A percentile compares a stretch with the other conserved stretches of the same genome.
Conservation (phyloP, 257 asterid genomes). For the Agastache rugosa region DNA sequence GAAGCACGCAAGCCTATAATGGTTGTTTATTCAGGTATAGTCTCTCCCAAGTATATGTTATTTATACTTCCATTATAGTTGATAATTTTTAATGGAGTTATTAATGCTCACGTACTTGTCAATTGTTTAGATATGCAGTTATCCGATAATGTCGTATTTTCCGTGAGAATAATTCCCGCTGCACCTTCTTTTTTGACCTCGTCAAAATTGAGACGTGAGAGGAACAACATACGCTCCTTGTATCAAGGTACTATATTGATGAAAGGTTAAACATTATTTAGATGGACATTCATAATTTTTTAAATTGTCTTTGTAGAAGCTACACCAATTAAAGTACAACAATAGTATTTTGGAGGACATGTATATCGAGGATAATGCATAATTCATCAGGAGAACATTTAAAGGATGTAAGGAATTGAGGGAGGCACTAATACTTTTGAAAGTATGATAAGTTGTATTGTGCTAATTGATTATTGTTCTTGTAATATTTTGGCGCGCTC, state of each 20-base stretch:
- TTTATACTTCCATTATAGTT: too few relatives aligned
- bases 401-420: slow-evolving; percentile 74
- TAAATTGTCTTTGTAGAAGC: slow-evolving; percentile 52
- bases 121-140: slow-evolving; percentile 56
- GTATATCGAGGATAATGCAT: slow-evolving; percentile 81
- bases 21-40: too few relatives aligned
- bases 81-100: too few relatives aligned
- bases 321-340: slow-evolving; percentile 85
- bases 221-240: slow-evolving; percentile 70
- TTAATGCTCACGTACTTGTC: too few relatives aligned
- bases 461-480: slow-evolving; percentile 33
- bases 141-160: slow-evolving; percentile 54
- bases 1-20: too few relatives aligned
- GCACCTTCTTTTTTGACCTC: slow-evolving; percentile 74
- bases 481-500: slow-evolving; percentile 20
- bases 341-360: slow-evolving; percentile 93
- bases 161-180: slow-evolving; percentile 79
- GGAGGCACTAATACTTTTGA: slow-evolving; percentile 80
- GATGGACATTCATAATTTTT: slow-evolving; percentile 31
- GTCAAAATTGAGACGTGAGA: slow-evolving; percentile 68
- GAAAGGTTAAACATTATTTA: too few relatives aligned
- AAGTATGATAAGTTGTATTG: slow-evolving; percentile 57
- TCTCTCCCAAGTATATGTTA: too few relatives aligned
- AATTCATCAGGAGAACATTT: slow-evolving; percentile 62
- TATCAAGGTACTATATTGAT: slow-evolving; percentile 67